Base-by-base conservation (phyloP, 2,329 filamentous ascomycete species). In the Sarocladium strictum region DNA sequence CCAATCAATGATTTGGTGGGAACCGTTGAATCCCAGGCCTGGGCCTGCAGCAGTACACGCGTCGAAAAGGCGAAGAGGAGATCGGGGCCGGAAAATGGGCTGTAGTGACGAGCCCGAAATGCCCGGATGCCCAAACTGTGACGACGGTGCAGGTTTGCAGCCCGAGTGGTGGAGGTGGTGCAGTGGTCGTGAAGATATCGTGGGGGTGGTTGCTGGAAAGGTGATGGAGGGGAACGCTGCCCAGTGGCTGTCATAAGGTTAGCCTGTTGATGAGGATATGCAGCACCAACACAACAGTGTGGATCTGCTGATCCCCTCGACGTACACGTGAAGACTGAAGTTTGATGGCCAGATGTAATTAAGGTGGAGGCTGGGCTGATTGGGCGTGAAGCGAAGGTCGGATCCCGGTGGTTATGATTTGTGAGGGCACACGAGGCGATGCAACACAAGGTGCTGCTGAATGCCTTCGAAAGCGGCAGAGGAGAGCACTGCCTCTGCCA, bases 201-300 rank as follows among this genome's bases (percentile, higher is more conserved):
- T 37, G 54, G 43, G 54, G 38, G 47, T 11, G 43, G n/a, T 51
- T 29, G 41, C 49, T 50, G 23, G n/a, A n/a, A 53, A 23, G n/a
- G 40, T 29, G 14, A 49, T 23, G 19, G 45, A 40, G 17, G 47
- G 26, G 17, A 27, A n/a, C n/a, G n/a, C n/a, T n/a, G n/a, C n/a
- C n/a, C n/a, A n/a, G 21, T 26, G 52, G 54, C 24, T 41, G 40
- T 43, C 17, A 32, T 32, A 32, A 43, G 40, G 40, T 43, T 43
- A 43, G 21, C 9, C 17, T 24, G 40, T 7, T 38, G 35, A 38
- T 38, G 35, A 38, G 6, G 15, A 5, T 7, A 38, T 38, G 29
- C 29, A 12, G 29, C 29, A 12, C 29, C 29, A 32, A 7, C 29
- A 6, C 29, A 32, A 32, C 29, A 32, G 38, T 3, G 43, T 47